Base-by-base conservation (phyloP, 2,329 filamentous ascomycete species). In the Orbilia quercus region DNA sequence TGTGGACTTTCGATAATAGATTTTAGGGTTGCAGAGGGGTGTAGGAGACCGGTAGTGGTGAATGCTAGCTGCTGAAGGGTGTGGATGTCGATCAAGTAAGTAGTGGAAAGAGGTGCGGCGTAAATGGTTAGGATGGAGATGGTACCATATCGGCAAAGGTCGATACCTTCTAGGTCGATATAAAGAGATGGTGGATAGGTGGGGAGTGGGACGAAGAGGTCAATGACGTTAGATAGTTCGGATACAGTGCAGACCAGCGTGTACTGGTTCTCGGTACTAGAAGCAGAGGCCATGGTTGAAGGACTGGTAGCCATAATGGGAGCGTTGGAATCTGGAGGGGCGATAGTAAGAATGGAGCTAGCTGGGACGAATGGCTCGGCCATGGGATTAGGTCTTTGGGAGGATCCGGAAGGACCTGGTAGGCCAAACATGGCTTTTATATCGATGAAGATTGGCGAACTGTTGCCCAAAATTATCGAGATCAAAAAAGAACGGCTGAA, bases 151-250 rank as follows among this genome's bases (percentile, higher is more conserved):
- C 83, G 79, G 9, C 75, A 78, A 6, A 85, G 81, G 7, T 82
- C 79, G 6, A 80, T 77, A 1, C 84, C 84, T 77, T 86, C 84
- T 0, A 85, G 75, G 66, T 85, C 84, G 12, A 86, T 23, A 75
- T 81, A 86, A 1, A 86, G 77, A n/a, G 80, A 79, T 5, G 76
- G 80, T 2, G 78, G 79, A 1, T 40, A 64, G 1, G 63, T 75
- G 1, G 79, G 79, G 2, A 79, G 75, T 9, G 45, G 66, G 4
- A 62, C 48, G 25, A 81, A 48, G 6, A 11, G 28, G 31, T 67
- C 60, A 12, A 75, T n/a, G 1, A 75, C 23, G 7, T 23, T 14
- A 11, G 58, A 23, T 14, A 75, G 47, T 9, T 51, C 54, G 12
- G 25, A 11, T 12, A 28, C 20, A 5, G 48, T 63, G 58, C 54